Percentiles rank a stretch among this genome's conserved stretches.
These are phyloP conservation scores for Colletotrichum musae DNA, from an alignment of 2,329 filamentous ascomycete species.

Conservation along the genomic window DNA sequence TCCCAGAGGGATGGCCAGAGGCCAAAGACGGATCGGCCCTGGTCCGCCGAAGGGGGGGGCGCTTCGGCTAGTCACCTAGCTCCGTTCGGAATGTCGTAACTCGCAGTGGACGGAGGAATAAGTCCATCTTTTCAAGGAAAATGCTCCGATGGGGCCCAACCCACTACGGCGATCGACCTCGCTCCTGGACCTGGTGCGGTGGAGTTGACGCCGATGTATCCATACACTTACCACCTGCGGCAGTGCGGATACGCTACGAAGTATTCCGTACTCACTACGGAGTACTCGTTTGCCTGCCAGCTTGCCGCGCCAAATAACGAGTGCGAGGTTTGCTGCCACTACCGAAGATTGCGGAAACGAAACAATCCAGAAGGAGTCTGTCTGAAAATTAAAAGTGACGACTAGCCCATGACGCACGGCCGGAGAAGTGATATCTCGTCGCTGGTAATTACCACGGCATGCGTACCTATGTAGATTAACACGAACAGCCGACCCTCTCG, in stretches of 20 bases:
- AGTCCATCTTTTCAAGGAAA: constrained; percentile 12
- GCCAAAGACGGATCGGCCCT: constrained; percentile 29
- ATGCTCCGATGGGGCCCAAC: constrained; percentile 23
- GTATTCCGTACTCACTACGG: no score
- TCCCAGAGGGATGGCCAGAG: not conserved
- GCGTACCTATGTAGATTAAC: not conserved
- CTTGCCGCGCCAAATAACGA: not conserved
- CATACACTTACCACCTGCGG: no score
- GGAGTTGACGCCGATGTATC: no score
- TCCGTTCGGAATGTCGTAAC: constrained; percentile 2
- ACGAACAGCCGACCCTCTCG: not conserved
- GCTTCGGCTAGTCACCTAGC: not conserved
- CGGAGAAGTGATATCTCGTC: not conserved
- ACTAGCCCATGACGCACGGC: constrained; percentile 4
- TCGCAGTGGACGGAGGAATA: no score
- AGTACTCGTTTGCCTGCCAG: not conserved
- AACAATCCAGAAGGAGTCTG: not conserved
- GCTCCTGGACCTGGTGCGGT: no score
- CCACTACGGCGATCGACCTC: not conserved
- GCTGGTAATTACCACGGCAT: no score
- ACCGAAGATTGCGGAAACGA: not conserved
- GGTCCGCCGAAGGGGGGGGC: constrained; percentile 6
- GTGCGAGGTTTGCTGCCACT: constrained; percentile 1
- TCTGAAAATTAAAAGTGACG: not conserved
- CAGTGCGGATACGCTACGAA: no score